Evolutionary conservation across 2,329 filamentous ascomycete species (phyloP).

Genomic region (Clarireedia paspali): DNA sequence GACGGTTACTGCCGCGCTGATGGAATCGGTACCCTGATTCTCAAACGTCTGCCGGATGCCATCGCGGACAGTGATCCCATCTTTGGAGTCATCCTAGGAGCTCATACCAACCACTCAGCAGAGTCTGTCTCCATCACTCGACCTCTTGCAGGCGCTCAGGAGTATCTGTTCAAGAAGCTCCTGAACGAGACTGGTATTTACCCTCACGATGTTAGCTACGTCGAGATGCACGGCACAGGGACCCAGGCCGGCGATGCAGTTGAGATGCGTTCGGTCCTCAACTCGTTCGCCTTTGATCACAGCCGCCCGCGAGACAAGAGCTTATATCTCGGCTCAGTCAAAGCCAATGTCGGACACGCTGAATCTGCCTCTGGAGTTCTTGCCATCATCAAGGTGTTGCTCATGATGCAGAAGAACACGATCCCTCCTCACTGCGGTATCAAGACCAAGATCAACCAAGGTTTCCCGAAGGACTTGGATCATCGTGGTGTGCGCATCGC

Average conservation of each 20-base stretch:
- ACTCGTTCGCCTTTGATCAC: slow-evolving; percentile 15
- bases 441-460: slow-evolving; percentile 27
- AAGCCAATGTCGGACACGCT: slow-evolving; percentile 17
- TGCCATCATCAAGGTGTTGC: no score
- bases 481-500: no score
- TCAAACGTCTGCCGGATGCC: slow-evolving; percentile 47
- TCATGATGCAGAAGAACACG: slow-evolving; percentile 18
- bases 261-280: slow-evolving; percentile 12
- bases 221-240: slow-evolving; percentile 17
- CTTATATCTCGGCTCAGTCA: slow-evolving; percentile 10
- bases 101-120: slow-evolving; percentile 38
- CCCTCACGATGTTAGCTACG: slow-evolving; percentile 18
- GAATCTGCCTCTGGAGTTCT: no score
- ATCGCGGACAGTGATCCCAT: slow-evolving; percentile 36
- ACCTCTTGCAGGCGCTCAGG: slow-evolving; percentile 37
- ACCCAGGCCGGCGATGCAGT: slow-evolving; percentile 16
- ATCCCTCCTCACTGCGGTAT: slow-evolving; percentile 24
- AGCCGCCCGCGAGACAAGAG: slow-evolving; percentile 16
- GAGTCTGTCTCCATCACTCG: slow-evolving; percentile 37
- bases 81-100: slow-evolving; percentile 34
- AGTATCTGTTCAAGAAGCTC: slow-evolving; percentile 9
- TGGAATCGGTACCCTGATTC: slow-evolving; percentile 44
- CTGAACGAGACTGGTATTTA: slow-evolving; percentile 6
- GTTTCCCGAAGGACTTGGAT: no score
- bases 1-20: slow-evolving; percentile 60